Evolutionary conservation across 305 asterid species (phyloP).

Genomic region (Fraxinus platypoda): DNA sequence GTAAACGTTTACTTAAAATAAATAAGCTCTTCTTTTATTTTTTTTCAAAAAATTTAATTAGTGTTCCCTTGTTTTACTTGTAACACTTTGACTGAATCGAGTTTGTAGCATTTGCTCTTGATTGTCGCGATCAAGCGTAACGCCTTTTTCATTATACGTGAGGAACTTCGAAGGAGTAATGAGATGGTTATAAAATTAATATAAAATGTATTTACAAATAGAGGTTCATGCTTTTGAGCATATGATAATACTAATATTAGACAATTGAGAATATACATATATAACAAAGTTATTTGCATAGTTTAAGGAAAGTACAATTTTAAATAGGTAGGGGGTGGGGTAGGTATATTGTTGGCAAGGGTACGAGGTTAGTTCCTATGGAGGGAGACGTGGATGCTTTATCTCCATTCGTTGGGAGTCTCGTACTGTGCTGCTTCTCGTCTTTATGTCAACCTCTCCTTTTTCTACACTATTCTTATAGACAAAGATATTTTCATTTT

Average conservation of each 20-base stretch:
- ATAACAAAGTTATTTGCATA: background rate
- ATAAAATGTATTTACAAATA: no score
- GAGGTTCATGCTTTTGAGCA: background rate
- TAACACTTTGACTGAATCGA: no score
- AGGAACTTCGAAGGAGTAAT: background rate
- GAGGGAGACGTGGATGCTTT: background rate
- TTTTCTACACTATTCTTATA: background rate
- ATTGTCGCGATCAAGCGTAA: background rate
- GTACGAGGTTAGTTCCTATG: background rate
- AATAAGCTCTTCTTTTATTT: background rate
- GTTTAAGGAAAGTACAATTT: background rate
- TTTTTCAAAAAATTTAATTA: no score
- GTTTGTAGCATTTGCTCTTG: background rate
- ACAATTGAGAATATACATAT: background rate
- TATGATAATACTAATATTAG: background rate
- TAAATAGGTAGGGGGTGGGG: background rate
- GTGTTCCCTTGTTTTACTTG: no score
- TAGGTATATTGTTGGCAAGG: background rate
- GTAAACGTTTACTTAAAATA: background rate
- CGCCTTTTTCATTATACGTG: no score
- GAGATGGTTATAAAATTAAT: background rate
- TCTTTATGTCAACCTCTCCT: background rate
- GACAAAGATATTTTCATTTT: background rate
- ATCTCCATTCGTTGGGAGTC: background rate
- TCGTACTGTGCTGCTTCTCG: background rate